Base-by-base conservation (phyloP, 352 stramenopile genomes). In the Plasmopara viticola region DNA sequence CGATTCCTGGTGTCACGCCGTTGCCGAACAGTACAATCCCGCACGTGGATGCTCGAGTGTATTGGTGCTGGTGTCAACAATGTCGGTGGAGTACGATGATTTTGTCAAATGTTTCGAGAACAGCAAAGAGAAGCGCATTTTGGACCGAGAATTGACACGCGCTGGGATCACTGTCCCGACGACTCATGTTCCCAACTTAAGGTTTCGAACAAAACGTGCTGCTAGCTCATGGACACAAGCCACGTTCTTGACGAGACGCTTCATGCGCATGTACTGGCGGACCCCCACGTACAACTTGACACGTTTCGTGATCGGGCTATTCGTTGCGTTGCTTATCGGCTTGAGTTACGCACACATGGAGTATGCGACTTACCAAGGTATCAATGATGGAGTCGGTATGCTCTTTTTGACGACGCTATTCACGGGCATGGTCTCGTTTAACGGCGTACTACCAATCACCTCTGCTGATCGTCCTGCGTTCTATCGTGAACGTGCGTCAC, bases 211-310 rank as follows among this genome's bases (percentile, higher is more conserved):
- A 14, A 81, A 72, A 43, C 62, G 59, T 12, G 68, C 68, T n/a
- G 51, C 64, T 0, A 52, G 45, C 0, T 46, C 53, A 7, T 58
- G 25, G 39, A 47, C 50, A 0, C 50, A 79, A 45, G 35, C 78
- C 40, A 33, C 53, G 60, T 60, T 68, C 15, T 45, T 79, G 4
- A 33, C 66, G 8, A 52, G 44, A 28, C 65, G 69, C 4, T 73
- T 66, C 93, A 13, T 87, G 58, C 53, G 48, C 53, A 74, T 86
- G 43, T 96, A 96, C 53, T 95, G 74, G 75, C 72, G 87, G 12
- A 88, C 70, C n/a, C 79, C 85, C 28, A 70, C 68, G 41, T 96
- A 96, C 65, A 95, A 91, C 65, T 48, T 87, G 2, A 76, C 77
- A 2, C 72, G 87, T 6, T 60, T 85, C 4, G 53, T 85, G 10